These are phyloP conservation scores for Paratinospora sagittata DNA, from an alignment of 164 flowering plant genomes.

Conservation along the genomic window DNA sequence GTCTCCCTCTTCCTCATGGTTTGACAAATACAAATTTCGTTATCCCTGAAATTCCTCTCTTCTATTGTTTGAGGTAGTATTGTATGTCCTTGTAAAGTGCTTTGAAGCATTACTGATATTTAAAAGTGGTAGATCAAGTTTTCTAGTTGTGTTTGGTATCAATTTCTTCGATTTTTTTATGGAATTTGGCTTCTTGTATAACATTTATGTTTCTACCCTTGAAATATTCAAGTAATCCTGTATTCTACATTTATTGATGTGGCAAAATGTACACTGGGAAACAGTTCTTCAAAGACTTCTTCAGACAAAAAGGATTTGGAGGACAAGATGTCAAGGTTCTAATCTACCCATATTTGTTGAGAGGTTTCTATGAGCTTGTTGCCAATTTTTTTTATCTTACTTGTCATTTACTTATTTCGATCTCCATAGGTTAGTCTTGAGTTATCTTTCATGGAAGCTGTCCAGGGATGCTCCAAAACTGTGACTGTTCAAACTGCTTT, in stretches of 20 bases:
- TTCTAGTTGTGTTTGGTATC: neutral
- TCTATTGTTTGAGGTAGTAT: neutral
- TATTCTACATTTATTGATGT: constrained; percentile 7
- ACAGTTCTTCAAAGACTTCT: constrained; percentile 37
- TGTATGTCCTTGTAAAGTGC: neutral
- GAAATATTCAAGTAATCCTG: neutral
- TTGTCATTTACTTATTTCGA: no score
- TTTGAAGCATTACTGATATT: neutral
- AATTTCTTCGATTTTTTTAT: neutral
- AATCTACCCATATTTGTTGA: neutral
- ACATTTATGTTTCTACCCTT: neutral
- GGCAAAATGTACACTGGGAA: neutral
- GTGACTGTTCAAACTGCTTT: constrained; percentile 58
- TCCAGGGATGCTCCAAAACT: constrained; percentile 84
- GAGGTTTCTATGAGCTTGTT: neutral
- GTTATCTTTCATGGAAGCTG: constrained; percentile 96
- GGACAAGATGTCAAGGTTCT: constrained; percentile 71
- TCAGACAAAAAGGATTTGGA: constrained; percentile 37
- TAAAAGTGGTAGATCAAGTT: neutral
- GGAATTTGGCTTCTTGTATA: neutral
- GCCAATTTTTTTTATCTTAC: neutral
- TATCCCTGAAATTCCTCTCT: no score
- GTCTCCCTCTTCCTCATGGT: no score
- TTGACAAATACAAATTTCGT: no score
- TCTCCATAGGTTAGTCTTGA: constrained; percentile 55